Evolutionary conservation across 441 rosid genomes (phyloP), one percentile per base, ranked within the genome.

Genomic region (Hura crepitans): DNA sequence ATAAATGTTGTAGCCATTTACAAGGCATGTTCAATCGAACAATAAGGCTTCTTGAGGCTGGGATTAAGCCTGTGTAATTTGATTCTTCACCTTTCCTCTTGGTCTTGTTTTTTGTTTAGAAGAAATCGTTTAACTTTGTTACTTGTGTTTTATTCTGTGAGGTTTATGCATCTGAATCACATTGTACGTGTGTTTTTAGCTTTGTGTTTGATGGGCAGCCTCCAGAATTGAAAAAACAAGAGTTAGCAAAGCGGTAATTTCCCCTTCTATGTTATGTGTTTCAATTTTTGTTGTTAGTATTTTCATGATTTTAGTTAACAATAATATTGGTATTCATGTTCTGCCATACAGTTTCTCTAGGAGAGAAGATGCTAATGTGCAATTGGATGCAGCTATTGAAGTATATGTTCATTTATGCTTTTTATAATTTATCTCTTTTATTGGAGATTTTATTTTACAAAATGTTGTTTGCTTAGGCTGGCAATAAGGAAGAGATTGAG

Each of bases 131-230:
- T 20, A 0, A 10, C 31, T 35, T 65, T 25, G 18, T 54, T 76
- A 22, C 25, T 71, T 28, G 53, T 12, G 7, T 75, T 66, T 43
- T 57, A 45, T 17, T 50, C 46, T 35, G 45, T 12, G 27, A 37
- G 14, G 51, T 45, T 56, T 62, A 18, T 74, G 43, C 51, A 49
- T 66, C 70, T 75, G 22, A 78, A 56, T 43, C 33, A 17, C 13
- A 43, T 50, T n/a, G 30, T 62, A 13, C 25, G 4, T 78, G 13
- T 78, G 43, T 45, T 45, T 79, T 45, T 86, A 94, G 99, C 65
- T 94, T 89, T 77, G 99, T 95, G 55, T 95, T 95, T n/a, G 97
- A 95, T 61, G 99, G 97, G 61, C 80, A 87, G 79, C 99, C 97
- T 45, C 99, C 97, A 0, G 93, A 95, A 71, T 81, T 92, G 78